Conservation (phyloP, 2,329 filamentous ascomycete species). For the Clathrospora elynae region DNA sequence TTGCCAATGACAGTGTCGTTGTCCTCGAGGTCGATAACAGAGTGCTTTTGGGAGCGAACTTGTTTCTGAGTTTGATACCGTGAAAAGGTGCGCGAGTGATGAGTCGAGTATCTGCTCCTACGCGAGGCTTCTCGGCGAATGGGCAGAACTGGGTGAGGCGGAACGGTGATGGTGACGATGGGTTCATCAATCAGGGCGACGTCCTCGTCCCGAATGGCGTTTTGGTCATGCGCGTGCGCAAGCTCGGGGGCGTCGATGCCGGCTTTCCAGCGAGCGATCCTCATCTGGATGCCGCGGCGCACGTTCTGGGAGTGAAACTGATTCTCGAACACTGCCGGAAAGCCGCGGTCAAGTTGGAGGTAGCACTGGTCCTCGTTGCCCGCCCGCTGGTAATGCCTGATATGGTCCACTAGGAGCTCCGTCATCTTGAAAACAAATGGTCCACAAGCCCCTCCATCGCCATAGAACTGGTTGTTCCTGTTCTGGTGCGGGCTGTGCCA, state of each 20-base stretch:
- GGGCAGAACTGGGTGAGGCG: neutral
- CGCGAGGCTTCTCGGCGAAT: too few species aligned
- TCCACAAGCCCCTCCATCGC: slow-evolving; percentile 27
- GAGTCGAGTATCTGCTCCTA: too few species aligned
- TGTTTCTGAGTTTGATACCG: too few species aligned
- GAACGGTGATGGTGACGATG: neutral
- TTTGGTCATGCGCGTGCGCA: neutral
- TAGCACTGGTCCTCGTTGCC: slow-evolving; percentile 1
- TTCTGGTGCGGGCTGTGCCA: slow-evolving; percentile 18
- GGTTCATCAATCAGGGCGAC: neutral
- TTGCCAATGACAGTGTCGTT: too few species aligned
- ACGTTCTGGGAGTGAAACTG: slow-evolving; percentile 12
- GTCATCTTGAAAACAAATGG: slow-evolving; percentile 29
- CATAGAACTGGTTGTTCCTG: slow-evolving; percentile 12
- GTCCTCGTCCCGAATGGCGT: neutral
- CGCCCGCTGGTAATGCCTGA: neutral
- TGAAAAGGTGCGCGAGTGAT: too few species aligned
- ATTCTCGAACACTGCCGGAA: neutral
- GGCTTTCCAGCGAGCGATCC: slow-evolving; percentile 9
- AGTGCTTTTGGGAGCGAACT: too few species aligned
- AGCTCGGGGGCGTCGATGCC: neutral
- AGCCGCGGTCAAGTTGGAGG: neutral
- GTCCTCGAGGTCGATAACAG: too few species aligned
- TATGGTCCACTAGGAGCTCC: neutral
- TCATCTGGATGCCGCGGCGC: slow-evolving; percentile 8